Percentiles rank a stretch among this genome's conserved stretches.
Conservation (phyloP, 306 rosid species). For the Pueraria montana region DNA sequence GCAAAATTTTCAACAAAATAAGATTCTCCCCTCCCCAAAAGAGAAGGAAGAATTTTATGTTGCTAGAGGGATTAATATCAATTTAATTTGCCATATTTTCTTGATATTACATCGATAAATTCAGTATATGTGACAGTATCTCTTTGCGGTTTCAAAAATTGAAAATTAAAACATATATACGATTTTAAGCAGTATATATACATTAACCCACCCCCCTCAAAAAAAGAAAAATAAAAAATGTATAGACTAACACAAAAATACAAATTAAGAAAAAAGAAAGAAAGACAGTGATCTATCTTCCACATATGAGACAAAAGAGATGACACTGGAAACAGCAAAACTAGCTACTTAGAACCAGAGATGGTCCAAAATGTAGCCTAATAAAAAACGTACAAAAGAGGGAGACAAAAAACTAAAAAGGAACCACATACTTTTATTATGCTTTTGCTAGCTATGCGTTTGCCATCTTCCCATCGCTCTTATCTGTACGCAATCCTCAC, state of each 20-base stretch:
- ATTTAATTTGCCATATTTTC: not conserved
- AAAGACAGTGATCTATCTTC: constrained; percentile 48
- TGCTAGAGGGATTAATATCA: not conserved
- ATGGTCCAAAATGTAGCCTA: constrained; percentile 54
- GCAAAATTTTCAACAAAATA: constrained; percentile 26
- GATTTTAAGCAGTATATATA: not conserved
- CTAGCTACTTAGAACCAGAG: constrained; percentile 41
- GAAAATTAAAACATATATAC: not conserved
- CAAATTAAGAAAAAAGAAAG: constrained; percentile 35
- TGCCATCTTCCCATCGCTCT: constrained; percentile 35
- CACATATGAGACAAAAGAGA: constrained; percentile 50
- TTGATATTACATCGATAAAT: not conserved
- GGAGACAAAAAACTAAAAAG: constrained; percentile 24
- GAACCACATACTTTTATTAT: constrained; percentile 36
- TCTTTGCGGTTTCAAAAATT: not conserved
- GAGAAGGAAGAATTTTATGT: not conserved
- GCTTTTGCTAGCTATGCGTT: constrained; percentile 37
- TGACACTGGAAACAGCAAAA: constrained; percentile 53
- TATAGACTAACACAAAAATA: constrained; percentile 13
- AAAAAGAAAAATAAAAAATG: not conserved
- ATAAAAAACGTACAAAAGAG: constrained; percentile 33
- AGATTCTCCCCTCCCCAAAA: not conserved
- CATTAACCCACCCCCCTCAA: not conserved
- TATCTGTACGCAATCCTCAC: constrained; percentile 40
- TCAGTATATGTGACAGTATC: not conserved